Evolutionary conservation across 2,329 filamentous ascomycete genomes (phyloP), one percentile per base, ranked within the genome.

Genomic region (Scorias spongiosa): DNA sequence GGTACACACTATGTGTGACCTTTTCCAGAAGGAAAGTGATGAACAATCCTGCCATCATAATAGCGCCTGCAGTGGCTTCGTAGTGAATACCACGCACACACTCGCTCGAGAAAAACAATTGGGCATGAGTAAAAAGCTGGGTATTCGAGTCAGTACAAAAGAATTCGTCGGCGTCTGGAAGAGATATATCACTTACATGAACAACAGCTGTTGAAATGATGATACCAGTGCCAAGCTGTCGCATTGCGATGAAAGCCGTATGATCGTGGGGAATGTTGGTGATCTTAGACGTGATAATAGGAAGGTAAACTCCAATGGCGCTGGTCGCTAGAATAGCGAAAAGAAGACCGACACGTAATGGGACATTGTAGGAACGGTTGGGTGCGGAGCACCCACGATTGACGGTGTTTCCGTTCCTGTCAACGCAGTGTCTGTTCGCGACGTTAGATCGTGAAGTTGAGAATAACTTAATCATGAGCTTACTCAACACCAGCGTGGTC

Each of bases 401-500:
- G 18, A 53, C 53, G 18, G 55, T 51, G 41, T 58, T 57, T 45
- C 68, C 68, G 10, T 62, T 64, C 11, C 57, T 65, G 7, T 71
- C 69, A 10, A 74, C 69, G 49, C 80, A 84, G 52, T 83, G 75
- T 48, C 71, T 62, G 46, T 30, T 18, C 47, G 50, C 20, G 69
- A 26, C 7, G 20, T 26, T 3, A 26, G 20, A 26, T 26, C 4
- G 20, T 26, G 7, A 26, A 3, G 4, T 26, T 26, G 7, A 26
- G 20, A 7, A 26, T 7, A 26, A 26, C 20, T 26, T 26, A 26
- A 26, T 26, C 3, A 26, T 10, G n/a, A 45, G 64, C 77, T 62
- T 65, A 83, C 80, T 84, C 78, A 17, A 86, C 77, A 32, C 81
- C 81, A 9, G 80, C 80, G 52, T 87, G 81, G 60, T 81, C 84